Evolutionary conservation across 169 alveolate species (phyloP).

Genomic region (Eimeria sp.): DNA sequence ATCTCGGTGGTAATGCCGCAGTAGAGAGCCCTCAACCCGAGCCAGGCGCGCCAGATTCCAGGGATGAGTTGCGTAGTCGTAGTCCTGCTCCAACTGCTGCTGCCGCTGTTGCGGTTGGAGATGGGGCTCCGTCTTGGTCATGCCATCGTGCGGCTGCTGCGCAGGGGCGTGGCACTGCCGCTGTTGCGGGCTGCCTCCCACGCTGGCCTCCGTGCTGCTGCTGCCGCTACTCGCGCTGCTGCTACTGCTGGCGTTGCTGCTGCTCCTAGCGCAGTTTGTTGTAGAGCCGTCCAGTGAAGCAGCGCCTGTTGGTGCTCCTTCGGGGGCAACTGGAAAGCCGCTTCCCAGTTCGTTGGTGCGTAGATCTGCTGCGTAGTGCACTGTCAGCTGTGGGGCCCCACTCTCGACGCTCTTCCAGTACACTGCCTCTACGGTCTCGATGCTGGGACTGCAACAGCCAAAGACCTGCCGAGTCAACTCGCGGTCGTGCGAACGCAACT

Average conservation of each 20-base stretch:
- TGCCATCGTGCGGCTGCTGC: background rate
- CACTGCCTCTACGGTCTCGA: constrained; percentile 65
- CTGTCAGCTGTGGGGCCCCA: constrained; percentile 80
- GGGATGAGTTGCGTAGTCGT: constrained; percentile 84
- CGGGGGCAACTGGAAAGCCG: constrained; percentile 69
- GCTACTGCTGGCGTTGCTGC: constrained; percentile 59
- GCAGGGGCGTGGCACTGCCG: constrained; percentile 53
- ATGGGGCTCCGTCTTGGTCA: constrained; percentile 12
- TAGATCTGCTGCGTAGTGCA: constrained; percentile 86
- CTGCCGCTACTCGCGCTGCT: constrained; percentile 55
- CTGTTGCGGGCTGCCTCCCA: constrained; percentile 55
- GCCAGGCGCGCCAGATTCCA: constrained; percentile 91
- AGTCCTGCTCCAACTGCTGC: constrained; percentile 46
- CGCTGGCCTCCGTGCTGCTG: constrained; percentile 68
- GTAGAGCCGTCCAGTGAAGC: constrained; percentile 24
- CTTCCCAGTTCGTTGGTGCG: constrained; percentile 76
- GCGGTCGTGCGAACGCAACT: constrained; percentile 30
- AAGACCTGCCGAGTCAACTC: constrained; percentile 18
- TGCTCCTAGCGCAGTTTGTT: background rate
- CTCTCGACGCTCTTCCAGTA: constrained; percentile 82
- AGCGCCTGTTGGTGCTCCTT: background rate
- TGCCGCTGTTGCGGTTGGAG: constrained; percentile 72
- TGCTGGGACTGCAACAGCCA: constrained; percentile 40
- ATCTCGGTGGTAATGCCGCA: constrained; percentile 86
- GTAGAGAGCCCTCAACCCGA: constrained; percentile 89